Evolutionary conservation across 441 rosid genomes (phyloP).

Genomic region (Pelargonium australe): DNA sequence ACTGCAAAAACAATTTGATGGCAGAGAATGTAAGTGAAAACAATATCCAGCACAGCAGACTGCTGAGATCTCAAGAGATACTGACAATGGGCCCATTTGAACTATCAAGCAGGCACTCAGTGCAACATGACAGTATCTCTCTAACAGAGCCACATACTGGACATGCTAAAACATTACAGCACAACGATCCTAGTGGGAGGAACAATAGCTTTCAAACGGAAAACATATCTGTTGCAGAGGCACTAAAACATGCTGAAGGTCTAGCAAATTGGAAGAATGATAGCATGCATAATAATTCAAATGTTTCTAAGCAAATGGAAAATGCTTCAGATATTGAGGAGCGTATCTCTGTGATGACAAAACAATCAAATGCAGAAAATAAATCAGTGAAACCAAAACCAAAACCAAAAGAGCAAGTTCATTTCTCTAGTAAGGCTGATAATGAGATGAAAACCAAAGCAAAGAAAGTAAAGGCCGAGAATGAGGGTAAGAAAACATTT

Average conservation of each 20-base stretch:
- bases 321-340: conserved; percentile 31
- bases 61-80: conserved; percentile 25
- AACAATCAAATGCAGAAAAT: conserved; percentile 25
- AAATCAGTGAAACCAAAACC: conserved; percentile 32
- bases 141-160: conserved; percentile 18
- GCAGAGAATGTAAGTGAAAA: conserved; percentile 23
- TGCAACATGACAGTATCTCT: conserved; percentile 26
- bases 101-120: conserved; percentile 26
- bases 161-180: conserved; percentile 25
- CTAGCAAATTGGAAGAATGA: conserved; percentile 26
- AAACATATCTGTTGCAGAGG: conserved; percentile 25
- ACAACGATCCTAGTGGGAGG: conserved; percentile 27
- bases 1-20: conserved; percentile 20
- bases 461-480: conserved; percentile 41
- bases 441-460: conserved; percentile 37
- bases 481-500: conserved; percentile 39
- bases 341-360: conserved; percentile 25
- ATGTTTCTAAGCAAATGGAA: conserved; percentile 26
- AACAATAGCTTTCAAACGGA: conserved; percentile 30
- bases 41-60: conserved; percentile 24
- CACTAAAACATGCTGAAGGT: conserved; percentile 29
- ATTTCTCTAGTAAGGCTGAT: conserved; percentile 25
- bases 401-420: conserved; percentile 32
- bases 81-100: conserved; percentile 20
- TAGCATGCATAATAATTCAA: conserved; percentile 25